Evolutionary conservation across 2,329 filamentous ascomycete genomes (phyloP).

Genomic region (Verticillium dahliae): DNA sequence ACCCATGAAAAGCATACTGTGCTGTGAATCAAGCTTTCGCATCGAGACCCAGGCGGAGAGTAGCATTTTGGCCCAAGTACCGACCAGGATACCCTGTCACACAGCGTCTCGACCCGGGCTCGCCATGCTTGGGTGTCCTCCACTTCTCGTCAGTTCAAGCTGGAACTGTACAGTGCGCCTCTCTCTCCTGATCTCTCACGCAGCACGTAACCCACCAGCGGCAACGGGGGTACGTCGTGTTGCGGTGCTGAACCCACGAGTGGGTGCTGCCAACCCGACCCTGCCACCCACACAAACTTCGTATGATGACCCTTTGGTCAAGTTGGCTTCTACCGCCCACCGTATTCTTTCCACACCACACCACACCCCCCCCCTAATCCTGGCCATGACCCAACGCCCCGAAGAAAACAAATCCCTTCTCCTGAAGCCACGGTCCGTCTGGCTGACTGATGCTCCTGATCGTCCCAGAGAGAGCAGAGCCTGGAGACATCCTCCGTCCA

Average conservation of each 20-base stretch:
- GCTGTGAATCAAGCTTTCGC: background rate
- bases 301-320: slow-evolving; percentile 5
- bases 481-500: background rate
- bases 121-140: background rate
- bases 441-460: background rate
- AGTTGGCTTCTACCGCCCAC: slow-evolving; percentile 4
- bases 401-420: slow-evolving; percentile 14
- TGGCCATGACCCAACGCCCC: background rate
- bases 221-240: background rate
- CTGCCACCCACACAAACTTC: slow-evolving; percentile 6
- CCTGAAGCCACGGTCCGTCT: background rate
- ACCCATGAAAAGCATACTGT: background rate
- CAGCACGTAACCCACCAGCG: background rate
- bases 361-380: background rate
- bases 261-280: background rate
- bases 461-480: background rate
- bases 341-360: background rate
- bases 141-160: background rate
- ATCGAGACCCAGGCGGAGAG: background rate
- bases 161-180: background rate
- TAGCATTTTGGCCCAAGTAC: background rate
- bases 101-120: background rate
- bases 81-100: background rate
- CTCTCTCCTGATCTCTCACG: background rate
- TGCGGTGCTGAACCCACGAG: background rate